Conservation (phyloP, 1,139 yeast species). For the Kodamaea plutei region DNA sequence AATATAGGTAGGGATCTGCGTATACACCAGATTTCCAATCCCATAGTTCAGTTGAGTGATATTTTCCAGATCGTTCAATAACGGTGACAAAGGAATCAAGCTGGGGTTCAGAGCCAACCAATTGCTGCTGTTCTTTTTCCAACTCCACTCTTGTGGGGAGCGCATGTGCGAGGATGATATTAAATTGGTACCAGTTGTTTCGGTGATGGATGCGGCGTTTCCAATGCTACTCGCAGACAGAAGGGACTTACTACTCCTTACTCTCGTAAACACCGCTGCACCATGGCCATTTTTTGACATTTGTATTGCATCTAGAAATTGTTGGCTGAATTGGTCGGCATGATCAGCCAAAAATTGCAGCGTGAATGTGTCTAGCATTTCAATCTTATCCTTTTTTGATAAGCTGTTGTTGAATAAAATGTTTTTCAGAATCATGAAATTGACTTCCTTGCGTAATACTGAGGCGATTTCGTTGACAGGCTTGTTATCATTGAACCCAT, state of each 20-base stretch:
- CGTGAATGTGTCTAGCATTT: slow-evolving; percentile 21
- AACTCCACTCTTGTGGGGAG: slow-evolving; percentile 1
- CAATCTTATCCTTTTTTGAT: slow-evolving; percentile 17
- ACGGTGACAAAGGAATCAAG: slow-evolving; percentile 35
- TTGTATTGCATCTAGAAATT: slow-evolving; percentile 11
- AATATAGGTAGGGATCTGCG: neutral
- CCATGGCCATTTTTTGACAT: slow-evolving; percentile 9
- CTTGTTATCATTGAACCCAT: slow-evolving; percentile 1
- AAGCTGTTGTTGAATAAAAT: slow-evolving; percentile 17
- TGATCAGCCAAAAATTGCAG: slow-evolving; percentile 25
- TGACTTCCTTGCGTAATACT: slow-evolving; percentile 18
- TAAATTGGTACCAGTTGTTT: slow-evolving; percentile 8
- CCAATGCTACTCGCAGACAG: slow-evolving; percentile 4
- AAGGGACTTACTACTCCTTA: slow-evolving; percentile 4
- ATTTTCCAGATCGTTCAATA: slow-evolving; percentile 31
- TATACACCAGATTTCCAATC: neutral
- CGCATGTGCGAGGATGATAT: too few species aligned
- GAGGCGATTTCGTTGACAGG: slow-evolving; percentile 11
- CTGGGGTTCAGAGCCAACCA: slow-evolving; percentile 19
- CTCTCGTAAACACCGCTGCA: slow-evolving; percentile 9
- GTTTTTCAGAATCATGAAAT: slow-evolving; percentile 14
- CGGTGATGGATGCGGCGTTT: slow-evolving; percentile 10
- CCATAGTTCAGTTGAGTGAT: slow-evolving; percentile 11
- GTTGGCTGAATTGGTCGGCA: slow-evolving; percentile 13
- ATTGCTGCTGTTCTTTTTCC: slow-evolving; percentile 10